Evolutionary conservation across 495 filamentous ascomycete genomes (phyloP), one percentile per base, ranked within the genome.

Genomic region (Penicillium arizonense): DNA sequence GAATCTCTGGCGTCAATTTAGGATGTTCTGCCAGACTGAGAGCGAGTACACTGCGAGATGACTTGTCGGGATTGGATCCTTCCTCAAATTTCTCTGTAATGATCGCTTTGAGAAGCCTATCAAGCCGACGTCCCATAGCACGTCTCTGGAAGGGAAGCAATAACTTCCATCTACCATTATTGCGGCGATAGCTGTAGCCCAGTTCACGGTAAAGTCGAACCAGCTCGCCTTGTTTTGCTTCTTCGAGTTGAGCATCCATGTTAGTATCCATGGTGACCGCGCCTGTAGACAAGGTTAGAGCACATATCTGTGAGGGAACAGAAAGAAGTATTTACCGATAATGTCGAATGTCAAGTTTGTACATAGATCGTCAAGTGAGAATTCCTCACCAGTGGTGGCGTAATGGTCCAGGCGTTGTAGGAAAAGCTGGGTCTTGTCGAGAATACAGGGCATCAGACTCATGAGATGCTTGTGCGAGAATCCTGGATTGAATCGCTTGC

Each of bases 401-500:
- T 63, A 48, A 10, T 59, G 44, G 13, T 67, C 67, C 0, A 77
- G 58, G 33, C 57, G 58, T 11, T 55, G 41, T 11, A 57, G 23
- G 44, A 73, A 76, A 10, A 66, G 47, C n/a, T 53, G 39, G 24
- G 67, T 61, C 46, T 73, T 67, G 28, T 75, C 64, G 2, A 77
- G 23, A 6, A 77, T 62, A 11, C 48, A 49, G 5, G 71, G 71
- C 21, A 76, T 45, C 4, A 72, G 43, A 9, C 54, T 68, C 37
- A 69, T 58, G 3, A 77, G 64, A 30, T 77, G 69, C 28, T 51
- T 55, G 9, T 61, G 65, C 5, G 66, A 59, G 38, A 77, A 76
- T 21, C 72, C 74, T 1, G 71, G 65, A 14, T 71, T 67, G 50
- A 76, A 76, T 3, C 64, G 47, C 35, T 68, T 63, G 38, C 72